Percentiles rank a stretch among this genome's conserved stretches.
Conservation (phyloP, 2,329 filamentous ascomycete species). For the Coniochaeta hoffmannii region DNA sequence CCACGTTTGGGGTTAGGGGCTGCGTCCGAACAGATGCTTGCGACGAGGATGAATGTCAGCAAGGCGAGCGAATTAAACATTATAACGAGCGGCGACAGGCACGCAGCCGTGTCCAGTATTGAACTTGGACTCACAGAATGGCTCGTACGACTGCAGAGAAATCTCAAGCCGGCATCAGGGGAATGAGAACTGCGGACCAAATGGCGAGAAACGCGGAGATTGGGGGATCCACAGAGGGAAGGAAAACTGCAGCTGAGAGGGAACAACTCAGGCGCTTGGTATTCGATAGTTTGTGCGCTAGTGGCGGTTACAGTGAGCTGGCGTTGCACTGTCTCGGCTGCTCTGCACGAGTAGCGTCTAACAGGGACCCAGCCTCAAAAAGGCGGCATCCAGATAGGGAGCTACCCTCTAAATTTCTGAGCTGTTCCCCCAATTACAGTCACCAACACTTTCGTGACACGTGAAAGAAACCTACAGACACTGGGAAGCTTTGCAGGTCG, state of each 20-base stretch:
- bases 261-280: not conserved
- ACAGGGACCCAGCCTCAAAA: not conserved
- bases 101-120: not conserved
- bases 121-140: not conserved
- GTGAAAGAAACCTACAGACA: too few relatives aligned
- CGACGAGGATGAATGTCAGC: not conserved
- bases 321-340: not conserved
- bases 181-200: too few relatives aligned
- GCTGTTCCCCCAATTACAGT: too few relatives aligned
- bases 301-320: not conserved
- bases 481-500: too few relatives aligned
- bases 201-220: too few relatives aligned
- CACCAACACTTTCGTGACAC: too few relatives aligned
- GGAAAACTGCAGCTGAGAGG: not conserved
- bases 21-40: not conserved
- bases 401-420: too few relatives aligned
- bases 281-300: not conserved
- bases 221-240: too few relatives aligned
- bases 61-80: not conserved
- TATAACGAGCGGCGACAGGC: not conserved
- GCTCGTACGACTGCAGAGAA: not conserved
- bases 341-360: not conserved
- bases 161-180: not conserved
- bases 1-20: conserved; percentile 53
- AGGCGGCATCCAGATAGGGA: too few relatives aligned